Conservation (phyloP, 2,329 filamentous ascomycete genomes). For the Zasmidium angulare region DNA sequence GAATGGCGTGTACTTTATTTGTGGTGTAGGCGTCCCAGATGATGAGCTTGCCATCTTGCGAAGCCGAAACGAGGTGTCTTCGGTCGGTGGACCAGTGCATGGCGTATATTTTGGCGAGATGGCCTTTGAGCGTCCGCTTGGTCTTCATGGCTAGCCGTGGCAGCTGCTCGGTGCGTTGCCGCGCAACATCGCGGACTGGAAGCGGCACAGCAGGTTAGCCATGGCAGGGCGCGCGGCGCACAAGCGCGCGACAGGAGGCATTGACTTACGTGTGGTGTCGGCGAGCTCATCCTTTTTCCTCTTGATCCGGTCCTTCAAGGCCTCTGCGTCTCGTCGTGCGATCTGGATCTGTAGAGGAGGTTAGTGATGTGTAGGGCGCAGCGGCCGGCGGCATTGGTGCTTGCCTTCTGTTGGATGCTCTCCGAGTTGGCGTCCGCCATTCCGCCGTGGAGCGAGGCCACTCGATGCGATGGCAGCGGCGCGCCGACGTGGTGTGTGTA, state of each 20-base stretch:
- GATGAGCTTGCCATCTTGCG: constrained; percentile 98
- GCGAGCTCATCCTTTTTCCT: constrained; percentile 99
- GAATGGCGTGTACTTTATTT: constrained; percentile 99
- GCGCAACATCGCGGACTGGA: constrained; percentile 85
- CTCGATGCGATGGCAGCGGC: constrained; percentile 7
- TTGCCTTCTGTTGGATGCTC: background rate
- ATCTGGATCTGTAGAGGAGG: constrained; percentile 68
- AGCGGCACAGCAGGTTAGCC: constrained; percentile 28
- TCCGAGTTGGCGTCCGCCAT: constrained; percentile 49
- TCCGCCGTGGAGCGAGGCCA: constrained; percentile 23
- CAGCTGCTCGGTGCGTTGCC: constrained; percentile 87
- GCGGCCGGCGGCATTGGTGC: constrained; percentile 41
- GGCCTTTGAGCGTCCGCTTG: constrained; percentile 93
- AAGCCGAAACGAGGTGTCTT: constrained; percentile 94
- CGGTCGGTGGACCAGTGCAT: constrained; percentile 99
- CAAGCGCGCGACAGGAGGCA: constrained; percentile 5
- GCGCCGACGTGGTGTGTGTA: constrained; percentile 1
- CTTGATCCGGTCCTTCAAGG: constrained; percentile 58
- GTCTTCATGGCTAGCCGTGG: constrained; percentile 96
- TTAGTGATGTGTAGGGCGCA: constrained; percentile 43
- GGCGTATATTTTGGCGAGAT: constrained; percentile 98
- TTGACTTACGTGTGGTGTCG: constrained; percentile 86
- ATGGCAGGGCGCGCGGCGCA: background rate
- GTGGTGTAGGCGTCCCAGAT: constrained; percentile 99
- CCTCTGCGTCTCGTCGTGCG: constrained; percentile 87